A percentile compares a stretch with the other conserved stretches of the same genome.
These are phyloP conservation scores for Saprolegnia parasitica DNA, from an alignment of 352 stramenopile genomes.

Conservation along the genomic window DNA sequence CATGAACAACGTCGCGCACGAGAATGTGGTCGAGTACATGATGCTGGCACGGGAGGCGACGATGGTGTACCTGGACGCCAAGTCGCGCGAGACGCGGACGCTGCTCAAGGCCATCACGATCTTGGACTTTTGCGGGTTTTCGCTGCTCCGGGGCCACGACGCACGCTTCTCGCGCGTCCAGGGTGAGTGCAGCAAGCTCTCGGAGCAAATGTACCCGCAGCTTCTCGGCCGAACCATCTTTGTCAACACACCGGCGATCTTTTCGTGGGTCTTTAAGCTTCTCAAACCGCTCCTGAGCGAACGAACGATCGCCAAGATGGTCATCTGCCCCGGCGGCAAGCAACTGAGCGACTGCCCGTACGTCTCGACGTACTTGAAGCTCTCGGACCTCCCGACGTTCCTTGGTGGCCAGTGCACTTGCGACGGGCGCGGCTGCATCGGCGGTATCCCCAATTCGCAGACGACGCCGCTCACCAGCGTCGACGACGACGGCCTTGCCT, in stretches of 20 bases:
- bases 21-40: conserved; percentile 13
- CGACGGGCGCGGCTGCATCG: not conserved
- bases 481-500: conserved; percentile 7
- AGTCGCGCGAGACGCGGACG: not conserved
- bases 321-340: conserved; percentile 10
- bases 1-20: conserved; percentile 14
- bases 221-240: conserved; percentile 8
- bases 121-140: conserved; percentile 8
- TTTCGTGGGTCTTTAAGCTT: conserved; percentile 3
- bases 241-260: conserved; percentile 8
- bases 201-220: conserved; percentile 22
- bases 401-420: conserved; percentile 5
- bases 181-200: conserved; percentile 12
- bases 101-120: conserved; percentile 4
- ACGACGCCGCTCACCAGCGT: not conserved
- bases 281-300: conserved; percentile 13
- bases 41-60: conserved; percentile 4
- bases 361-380: not conserved
- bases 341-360: not conserved
- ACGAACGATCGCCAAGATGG: conserved; percentile 6
- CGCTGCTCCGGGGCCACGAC: conserved; percentile 4
- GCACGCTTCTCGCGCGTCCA: not conserved
- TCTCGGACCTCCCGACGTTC: conserved; percentile 11
- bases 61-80: not conserved
- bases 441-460: conserved; percentile 16